Evolutionary conservation across 495 filamentous ascomycete genomes (phyloP).

Genomic region (Penicillium cosmopolitanum): DNA sequence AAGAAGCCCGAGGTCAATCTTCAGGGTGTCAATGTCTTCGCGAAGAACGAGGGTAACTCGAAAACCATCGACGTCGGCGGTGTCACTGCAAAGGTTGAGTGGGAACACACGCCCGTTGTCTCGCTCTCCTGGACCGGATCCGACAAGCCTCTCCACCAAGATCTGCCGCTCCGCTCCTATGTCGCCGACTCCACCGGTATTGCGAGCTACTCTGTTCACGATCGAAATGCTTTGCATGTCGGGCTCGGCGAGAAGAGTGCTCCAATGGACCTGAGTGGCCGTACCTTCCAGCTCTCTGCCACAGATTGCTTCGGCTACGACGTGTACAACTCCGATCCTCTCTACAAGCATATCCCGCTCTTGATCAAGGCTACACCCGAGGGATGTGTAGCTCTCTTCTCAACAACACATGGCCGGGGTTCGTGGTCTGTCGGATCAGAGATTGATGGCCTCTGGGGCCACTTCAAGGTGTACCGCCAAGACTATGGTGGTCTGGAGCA

Average conservation of each 20-base stretch:
- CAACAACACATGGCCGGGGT: slow-evolving; percentile 62
- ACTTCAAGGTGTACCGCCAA: slow-evolving; percentile 72
- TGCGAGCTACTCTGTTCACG: slow-evolving; percentile 63
- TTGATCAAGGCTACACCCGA: slow-evolving; percentile 63
- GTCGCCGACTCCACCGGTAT: slow-evolving; percentile 59
- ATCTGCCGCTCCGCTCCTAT: slow-evolving; percentile 66
- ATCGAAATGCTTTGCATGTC: slow-evolving; percentile 61
- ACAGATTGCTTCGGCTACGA: slow-evolving; percentile 75
- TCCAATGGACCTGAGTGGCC: slow-evolving; percentile 70
- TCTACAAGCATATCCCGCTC: slow-evolving; percentile 75
- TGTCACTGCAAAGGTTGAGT: slow-evolving; percentile 56
- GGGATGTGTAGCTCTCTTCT: slow-evolving; percentile 68
- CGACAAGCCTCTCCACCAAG: slow-evolving; percentile 54
- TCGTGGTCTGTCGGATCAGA: slow-evolving; percentile 70
- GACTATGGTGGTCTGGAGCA: slow-evolving; percentile 71
- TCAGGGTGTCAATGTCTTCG: slow-evolving; percentile 27
- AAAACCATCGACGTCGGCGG: slow-evolving; percentile 52
- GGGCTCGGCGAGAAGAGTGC: slow-evolving; percentile 71
- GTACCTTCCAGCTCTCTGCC: slow-evolving; percentile 65
- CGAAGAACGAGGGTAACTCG: slow-evolving; percentile 28
- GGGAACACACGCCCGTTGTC: slow-evolving; percentile 58
- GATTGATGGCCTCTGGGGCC: slow-evolving; percentile 71
- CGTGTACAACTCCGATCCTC: slow-evolving; percentile 67
- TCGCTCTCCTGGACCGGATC: slow-evolving; percentile 55
- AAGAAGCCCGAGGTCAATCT: slow-evolving; percentile 45